Percentiles rank a stretch among this genome's conserved stretches.
These are phyloP conservation scores for Neurospora sp. DNA, from an alignment of 495 filamentous ascomycete species.

Conservation along the genomic window DNA sequence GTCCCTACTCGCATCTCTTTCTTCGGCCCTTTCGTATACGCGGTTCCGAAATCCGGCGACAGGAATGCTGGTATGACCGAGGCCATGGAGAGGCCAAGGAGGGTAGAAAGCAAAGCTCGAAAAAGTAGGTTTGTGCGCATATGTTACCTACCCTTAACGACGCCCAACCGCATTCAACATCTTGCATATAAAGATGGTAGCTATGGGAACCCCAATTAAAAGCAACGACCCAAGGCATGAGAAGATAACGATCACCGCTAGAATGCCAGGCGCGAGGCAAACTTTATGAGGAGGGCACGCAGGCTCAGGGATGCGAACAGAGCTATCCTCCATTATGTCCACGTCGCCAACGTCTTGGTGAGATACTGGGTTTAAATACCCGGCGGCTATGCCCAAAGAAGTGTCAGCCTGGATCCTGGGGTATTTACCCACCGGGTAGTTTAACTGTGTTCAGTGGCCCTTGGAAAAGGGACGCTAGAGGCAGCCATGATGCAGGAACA, in stretches of 20 bases:
- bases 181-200: neutral
- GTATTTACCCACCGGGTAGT: neutral
- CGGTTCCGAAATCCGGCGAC: neutral
- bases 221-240: neutral
- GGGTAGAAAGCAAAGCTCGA: no score
- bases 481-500: neutral
- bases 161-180: neutral
- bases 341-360: neutral
- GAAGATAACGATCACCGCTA: neutral
- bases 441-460: neutral
- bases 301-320: neutral
- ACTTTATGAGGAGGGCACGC: neutral
- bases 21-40: neutral
- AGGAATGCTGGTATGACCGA: neutral
- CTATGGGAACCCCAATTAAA: neutral
- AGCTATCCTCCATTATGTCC: neutral
- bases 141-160: neutral
- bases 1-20: neutral
- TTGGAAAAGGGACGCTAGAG: neutral
- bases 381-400: neutral
- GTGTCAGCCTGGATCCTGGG: neutral
- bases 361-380: neutral
- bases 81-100: no score
- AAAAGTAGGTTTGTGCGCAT: neutral
- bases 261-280: neutral